These are phyloP conservation scores for Nigrospora osmanthi DNA, from an alignment of 2,329 filamentous ascomycete genomes.

Conservation along the genomic window DNA sequence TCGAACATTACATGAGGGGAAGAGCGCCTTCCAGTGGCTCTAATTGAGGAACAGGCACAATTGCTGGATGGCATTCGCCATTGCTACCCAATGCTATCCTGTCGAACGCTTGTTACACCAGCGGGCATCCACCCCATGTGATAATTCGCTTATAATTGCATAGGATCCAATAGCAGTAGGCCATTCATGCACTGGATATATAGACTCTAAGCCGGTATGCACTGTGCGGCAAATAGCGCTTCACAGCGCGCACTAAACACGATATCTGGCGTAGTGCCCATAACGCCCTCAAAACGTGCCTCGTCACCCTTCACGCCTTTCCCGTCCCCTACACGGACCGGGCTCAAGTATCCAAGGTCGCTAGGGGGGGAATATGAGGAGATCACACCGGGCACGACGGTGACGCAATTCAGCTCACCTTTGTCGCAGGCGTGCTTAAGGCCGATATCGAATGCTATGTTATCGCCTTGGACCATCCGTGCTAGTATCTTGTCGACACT, in stretches of 20 bases:
- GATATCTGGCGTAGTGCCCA: constrained; percentile 25
- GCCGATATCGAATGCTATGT: constrained; percentile 25
- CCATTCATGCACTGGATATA: too few relatives aligned
- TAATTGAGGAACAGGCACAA: too few relatives aligned
- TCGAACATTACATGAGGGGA: too few relatives aligned
- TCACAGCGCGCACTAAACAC: constrained; percentile 23
- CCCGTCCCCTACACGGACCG: constrained; percentile 9
- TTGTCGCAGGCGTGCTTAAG: constrained; percentile 21
- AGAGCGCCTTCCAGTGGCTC: too few relatives aligned
- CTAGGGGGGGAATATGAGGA: constrained; percentile 23
- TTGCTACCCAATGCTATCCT: too few relatives aligned
- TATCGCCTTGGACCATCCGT: constrained; percentile 15
- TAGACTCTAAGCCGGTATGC: constrained; percentile 4
- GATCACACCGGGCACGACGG: constrained; percentile 26
- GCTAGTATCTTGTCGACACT: constrained; percentile 24
- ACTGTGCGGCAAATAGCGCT: constrained; percentile 19
- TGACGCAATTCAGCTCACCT: constrained; percentile 21
- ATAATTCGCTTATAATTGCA: too few relatives aligned
- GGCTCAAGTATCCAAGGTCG: constrained; percentile 11
- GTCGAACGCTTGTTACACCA: too few relatives aligned
- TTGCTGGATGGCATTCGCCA: too few relatives aligned
- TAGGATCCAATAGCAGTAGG: too few relatives aligned
- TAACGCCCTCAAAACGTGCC: constrained; percentile 15
- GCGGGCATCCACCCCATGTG: too few relatives aligned
- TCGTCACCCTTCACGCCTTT: constrained; percentile 8